Evolutionary conservation across 2,329 filamentous ascomycete genomes (phyloP).

Genomic region (Fusarium staphyleae): DNA sequence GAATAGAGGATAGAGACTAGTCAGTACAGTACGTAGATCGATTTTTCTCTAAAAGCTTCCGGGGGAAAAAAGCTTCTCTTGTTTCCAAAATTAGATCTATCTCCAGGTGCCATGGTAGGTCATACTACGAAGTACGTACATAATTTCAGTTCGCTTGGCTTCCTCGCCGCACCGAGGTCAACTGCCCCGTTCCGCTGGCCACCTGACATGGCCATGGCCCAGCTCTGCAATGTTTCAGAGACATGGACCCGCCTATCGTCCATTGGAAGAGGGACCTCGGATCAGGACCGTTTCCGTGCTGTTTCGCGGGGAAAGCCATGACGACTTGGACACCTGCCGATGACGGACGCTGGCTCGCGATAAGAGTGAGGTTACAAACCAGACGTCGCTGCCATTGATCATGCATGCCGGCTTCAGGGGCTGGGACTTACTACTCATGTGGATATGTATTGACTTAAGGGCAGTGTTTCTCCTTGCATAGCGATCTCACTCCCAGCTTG

Average conservation of each 20-base stretch:
- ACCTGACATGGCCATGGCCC: slow-evolving; percentile 3
- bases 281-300: slow-evolving; percentile 5
- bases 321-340: slow-evolving; percentile 26
- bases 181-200: neutral
- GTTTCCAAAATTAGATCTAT: slow-evolving; percentile 10
- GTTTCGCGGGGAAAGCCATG: slow-evolving; percentile 11
- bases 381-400: slow-evolving; percentile 23
- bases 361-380: slow-evolving; percentile 6
- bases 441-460: slow-evolving; percentile 2
- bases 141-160: neutral
- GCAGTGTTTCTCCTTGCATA: slow-evolving; percentile 20
- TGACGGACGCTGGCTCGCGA: neutral
- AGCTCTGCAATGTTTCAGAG: slow-evolving; percentile 7
- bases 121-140: neutral
- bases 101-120: neutral
- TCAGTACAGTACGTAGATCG: slow-evolving; percentile 10
- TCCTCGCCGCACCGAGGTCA: neutral
- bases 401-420: slow-evolving; percentile 23
- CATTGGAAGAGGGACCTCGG: slow-evolving; percentile 10
- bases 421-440: slow-evolving; percentile 9
- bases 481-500: slow-evolving; percentile 9
- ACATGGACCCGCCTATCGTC: neutral
- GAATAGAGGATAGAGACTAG: slow-evolving; percentile 10
- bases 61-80: neutral
- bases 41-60: slow-evolving; percentile 2